Evolutionary conservation across 2,329 filamentous ascomycete species (phyloP).

Genomic region (Exophiala oligosperma): DNA sequence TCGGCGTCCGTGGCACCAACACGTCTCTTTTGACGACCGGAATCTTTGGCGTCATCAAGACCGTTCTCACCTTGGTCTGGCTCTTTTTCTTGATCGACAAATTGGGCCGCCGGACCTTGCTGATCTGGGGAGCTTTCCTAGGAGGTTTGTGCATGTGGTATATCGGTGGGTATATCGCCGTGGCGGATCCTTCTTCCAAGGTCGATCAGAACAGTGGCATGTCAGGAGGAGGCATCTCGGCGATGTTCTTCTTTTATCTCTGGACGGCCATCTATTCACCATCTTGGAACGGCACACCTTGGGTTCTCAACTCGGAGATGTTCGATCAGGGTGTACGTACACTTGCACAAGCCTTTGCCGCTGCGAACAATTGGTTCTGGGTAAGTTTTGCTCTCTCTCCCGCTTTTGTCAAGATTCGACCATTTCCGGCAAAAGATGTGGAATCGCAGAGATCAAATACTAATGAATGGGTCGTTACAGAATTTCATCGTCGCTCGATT

Average conservation of each 20-base stretch:
- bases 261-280: slow-evolving; percentile 73
- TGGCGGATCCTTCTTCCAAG: slow-evolving; percentile 35
- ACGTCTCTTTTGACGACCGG: slow-evolving; percentile 67
- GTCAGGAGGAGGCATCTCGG: slow-evolving; percentile 41
- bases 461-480: neutral
- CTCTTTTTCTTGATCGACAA: slow-evolving; percentile 68
- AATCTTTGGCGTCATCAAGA: slow-evolving; percentile 77
- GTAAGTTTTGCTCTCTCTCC: slow-evolving; percentile 58
- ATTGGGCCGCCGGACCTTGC: slow-evolving; percentile 61
- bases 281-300: slow-evolving; percentile 72
- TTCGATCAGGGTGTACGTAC: slow-evolving; percentile 69
- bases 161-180: slow-evolving; percentile 61
- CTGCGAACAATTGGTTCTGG: slow-evolving; percentile 71
- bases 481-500: slow-evolving; percentile 23
- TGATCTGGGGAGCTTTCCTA: slow-evolving; percentile 64
- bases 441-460: neutral
- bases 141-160: slow-evolving; percentile 67
- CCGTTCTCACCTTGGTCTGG: slow-evolving; percentile 66
- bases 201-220: slow-evolving; percentile 23
- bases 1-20: slow-evolving; percentile 62
- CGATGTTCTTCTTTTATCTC: slow-evolving; percentile 69
- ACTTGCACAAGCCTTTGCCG: slow-evolving; percentile 70
- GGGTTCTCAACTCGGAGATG: slow-evolving; percentile 66
- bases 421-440: slow-evolving; percentile 47
- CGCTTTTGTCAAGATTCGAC: neutral